phyloP scores from a whole-genome alignment of 805 yeast genomes.

The Candida sithepensis region DNA sequence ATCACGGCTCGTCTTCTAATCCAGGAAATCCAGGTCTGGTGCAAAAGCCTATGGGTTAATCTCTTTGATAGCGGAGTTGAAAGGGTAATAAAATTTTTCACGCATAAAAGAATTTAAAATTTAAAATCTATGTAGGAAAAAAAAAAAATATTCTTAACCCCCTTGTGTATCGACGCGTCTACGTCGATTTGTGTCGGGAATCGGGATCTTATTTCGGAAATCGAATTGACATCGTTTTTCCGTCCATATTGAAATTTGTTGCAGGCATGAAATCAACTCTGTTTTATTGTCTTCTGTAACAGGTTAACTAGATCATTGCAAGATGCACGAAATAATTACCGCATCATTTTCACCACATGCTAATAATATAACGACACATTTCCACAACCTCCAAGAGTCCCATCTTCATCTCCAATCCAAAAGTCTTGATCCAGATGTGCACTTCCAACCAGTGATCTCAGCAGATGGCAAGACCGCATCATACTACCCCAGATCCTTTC shows the following conservation, averaged over 20 bases:
- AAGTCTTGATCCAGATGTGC: slow-evolving; percentile 41
- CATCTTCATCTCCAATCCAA: slow-evolving; percentile 49
- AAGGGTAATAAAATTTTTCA: not conserved
- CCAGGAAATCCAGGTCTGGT: too few species aligned
- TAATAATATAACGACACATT: slow-evolving; percentile 74
- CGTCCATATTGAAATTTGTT: too few species aligned
- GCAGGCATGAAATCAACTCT: too few species aligned
- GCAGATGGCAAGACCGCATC: slow-evolving; percentile 42
- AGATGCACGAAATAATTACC: slow-evolving; percentile 73
- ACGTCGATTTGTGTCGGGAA: too few species aligned
- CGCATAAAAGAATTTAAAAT: slow-evolving; percentile 2
- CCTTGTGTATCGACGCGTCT: too few species aligned
- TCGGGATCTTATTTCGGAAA: too few species aligned
- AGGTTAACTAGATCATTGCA: not conserved
- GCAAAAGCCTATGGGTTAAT: too few species aligned
- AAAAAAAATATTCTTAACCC: slow-evolving; percentile 3
- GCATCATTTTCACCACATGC: slow-evolving; percentile 69
- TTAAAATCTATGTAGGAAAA: too few species aligned
- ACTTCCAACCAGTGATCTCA: slow-evolving; percentile 41
- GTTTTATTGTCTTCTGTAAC: not conserved
- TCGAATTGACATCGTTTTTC: too few species aligned
- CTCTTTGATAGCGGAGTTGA: too few species aligned
- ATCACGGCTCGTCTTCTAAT: too few species aligned
- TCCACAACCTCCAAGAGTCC: slow-evolving; percentile 75
- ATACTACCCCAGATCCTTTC: slow-evolving; percentile 75